Percentiles rank a stretch among this genome's conserved stretches.
phyloP scores from a whole-genome alignment of 176 grass and related monocot species.

The Oryza brachyantha region DNA sequence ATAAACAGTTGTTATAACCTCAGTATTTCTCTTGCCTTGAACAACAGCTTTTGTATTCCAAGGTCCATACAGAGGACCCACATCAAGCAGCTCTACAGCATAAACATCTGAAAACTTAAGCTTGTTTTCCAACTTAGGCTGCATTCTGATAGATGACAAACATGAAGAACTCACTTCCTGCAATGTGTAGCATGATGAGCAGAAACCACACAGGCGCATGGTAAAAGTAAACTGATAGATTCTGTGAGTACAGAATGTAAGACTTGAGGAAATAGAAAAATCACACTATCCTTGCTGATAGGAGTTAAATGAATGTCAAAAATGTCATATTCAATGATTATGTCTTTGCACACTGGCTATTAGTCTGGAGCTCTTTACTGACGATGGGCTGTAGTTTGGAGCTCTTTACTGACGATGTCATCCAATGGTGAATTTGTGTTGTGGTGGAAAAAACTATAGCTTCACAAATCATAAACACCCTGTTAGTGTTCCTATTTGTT shows the following conservation, averaged over 20 bases:
- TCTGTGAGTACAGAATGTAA: constrained; percentile 5
- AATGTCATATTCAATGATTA: not conserved
- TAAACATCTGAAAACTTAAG: constrained; percentile 79
- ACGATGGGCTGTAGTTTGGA: too few relatives aligned
- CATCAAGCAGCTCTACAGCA: constrained; percentile 66
- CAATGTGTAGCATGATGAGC: constrained; percentile 11
- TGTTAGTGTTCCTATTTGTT: not conserved
- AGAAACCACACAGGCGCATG: not conserved
- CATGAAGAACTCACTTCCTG: constrained; percentile 53
- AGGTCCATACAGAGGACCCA: constrained; percentile 52
- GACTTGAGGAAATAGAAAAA: not conserved
- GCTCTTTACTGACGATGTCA: not conserved
- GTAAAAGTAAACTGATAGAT: not conserved
- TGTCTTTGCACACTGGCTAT: not conserved
- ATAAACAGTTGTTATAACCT: constrained; percentile 57
- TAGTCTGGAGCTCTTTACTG: too few relatives aligned
- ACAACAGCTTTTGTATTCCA: constrained; percentile 41
- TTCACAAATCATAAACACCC: not conserved
- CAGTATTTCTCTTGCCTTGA: constrained; percentile 38
- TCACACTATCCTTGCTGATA: not conserved
- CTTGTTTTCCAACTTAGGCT: constrained; percentile 42
- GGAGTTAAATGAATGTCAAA: constrained; percentile 19
- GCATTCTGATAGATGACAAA: constrained; percentile 45
- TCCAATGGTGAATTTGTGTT: not conserved
- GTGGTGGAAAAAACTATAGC: not conserved